These are phyloP conservation scores for Termitomyces sp. DNA, from an alignment of 768 basidiomycete genomes.

Conservation along the genomic window DNA sequence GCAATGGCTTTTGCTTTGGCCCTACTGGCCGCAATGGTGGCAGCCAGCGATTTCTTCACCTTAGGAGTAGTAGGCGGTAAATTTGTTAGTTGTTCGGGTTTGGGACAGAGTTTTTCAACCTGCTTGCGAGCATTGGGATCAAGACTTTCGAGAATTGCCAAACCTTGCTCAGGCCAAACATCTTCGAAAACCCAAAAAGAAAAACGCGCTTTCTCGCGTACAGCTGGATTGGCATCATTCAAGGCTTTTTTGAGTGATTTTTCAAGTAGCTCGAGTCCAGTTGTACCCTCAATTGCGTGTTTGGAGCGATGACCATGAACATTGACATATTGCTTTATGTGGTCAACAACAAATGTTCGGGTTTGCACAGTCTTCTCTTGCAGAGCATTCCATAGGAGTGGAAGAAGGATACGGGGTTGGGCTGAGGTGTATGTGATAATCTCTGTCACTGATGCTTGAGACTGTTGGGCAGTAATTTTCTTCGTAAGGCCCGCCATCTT, in stretches of 20 bases:
- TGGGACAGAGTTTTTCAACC: slow-evolving; percentile 81
- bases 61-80: slow-evolving; percentile 49
- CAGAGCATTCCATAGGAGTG: slow-evolving; percentile 61
- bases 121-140: slow-evolving; percentile 72
- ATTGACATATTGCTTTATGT: slow-evolving; percentile 74
- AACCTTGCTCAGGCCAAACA: slow-evolving; percentile 73
- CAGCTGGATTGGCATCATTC: slow-evolving; percentile 73
- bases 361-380: slow-evolving; percentile 82
- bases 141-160: slow-evolving; percentile 55
- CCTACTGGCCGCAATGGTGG: slow-evolving; percentile 85
- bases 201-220: slow-evolving; percentile 65
- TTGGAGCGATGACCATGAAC: slow-evolving; percentile 63
- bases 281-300: slow-evolving; percentile 60
- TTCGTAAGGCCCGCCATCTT: slow-evolving; percentile 91
- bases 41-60: slow-evolving; percentile 75
- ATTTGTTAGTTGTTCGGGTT: slow-evolving; percentile 37
- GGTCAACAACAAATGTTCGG: slow-evolving; percentile 59
- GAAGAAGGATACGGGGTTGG: slow-evolving; percentile 63
- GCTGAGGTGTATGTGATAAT: slow-evolving; percentile 68
- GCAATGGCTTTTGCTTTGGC: slow-evolving; percentile 85
- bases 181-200: slow-evolving; percentile 78
- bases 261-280: slow-evolving; percentile 68
- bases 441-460: slow-evolving; percentile 66
- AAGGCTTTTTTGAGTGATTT: slow-evolving; percentile 69
- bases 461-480: slow-evolving; percentile 83